Evolutionary conservation across 306 rosid species (phyloP).

Genomic region (Mimosa bimucronata): DNA sequence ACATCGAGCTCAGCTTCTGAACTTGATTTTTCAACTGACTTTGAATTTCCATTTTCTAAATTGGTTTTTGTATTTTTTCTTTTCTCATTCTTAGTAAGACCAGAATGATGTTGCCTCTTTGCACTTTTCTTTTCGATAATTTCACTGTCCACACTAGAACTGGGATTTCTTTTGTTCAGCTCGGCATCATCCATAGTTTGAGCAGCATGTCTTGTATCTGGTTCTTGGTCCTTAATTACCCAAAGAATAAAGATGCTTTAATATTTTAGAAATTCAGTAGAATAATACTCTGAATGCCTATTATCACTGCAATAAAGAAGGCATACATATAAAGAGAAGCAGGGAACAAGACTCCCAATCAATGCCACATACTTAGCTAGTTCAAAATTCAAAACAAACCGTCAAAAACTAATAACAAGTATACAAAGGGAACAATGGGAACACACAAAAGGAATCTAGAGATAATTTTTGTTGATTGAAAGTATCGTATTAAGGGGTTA

Average conservation of each 20-base stretch:
- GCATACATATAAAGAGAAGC: not conserved
- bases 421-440: not conserved
- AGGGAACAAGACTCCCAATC: not conserved
- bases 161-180: conserved; percentile 30
- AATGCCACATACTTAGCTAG: not conserved
- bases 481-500: no score
- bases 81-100: conserved; percentile 39
- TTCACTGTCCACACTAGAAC: conserved; percentile 36
- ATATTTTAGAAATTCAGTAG: not conserved
- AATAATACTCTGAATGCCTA: not conserved
- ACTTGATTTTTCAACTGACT: conserved; percentile 31
- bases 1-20: conserved; percentile 44
- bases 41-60: conserved; percentile 36
- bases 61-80: conserved; percentile 28
- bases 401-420: not conserved
- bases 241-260: conserved; percentile 37
- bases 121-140: conserved; percentile 25
- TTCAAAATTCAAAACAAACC: not conserved
- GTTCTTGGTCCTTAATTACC: conserved; percentile 47
- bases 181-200: conserved; percentile 34
- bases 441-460: no score
- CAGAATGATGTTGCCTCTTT: conserved; percentile 38
- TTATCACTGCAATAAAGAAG: not conserved
- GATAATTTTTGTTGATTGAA: no score
- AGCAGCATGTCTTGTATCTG: conserved; percentile 34